Base-by-base conservation (phyloP, 176 grass and related monocot species). In the Areca catechu region DNA sequence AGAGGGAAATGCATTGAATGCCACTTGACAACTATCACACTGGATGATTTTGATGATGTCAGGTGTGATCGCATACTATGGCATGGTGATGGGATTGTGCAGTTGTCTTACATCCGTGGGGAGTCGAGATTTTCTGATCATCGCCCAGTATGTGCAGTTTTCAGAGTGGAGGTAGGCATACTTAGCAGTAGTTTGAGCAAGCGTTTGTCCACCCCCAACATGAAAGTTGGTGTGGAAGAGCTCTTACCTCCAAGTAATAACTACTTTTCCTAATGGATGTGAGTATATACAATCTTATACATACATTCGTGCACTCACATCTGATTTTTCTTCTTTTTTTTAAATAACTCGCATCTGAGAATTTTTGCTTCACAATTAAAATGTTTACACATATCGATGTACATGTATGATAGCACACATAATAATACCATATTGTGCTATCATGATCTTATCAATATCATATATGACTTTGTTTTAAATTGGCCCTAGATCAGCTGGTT, bases 91-190 rank as follows among this genome's bases (percentile, higher is more conserved):
- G 92, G 92, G 48, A 96, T 96, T 63, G 74, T 72, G 57, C 92
- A 96, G 61, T 52, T 87, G 29, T 90, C 86, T 16, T 96, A 96
- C 68, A 71, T 90, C 50, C 78, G 92, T 24, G 83, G 86, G 63
- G 83, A 96, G 60, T 96, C 92, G 0, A 96, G 73, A 65, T 96
- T 96, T 37, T 96, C 92, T 3, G 92, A 96, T 61, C 92, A 96
- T 20, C 86, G 92, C 1, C 91, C 86, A 0, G 92, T 96, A 20
- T 96, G 86, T 56, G 65, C 74, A 0, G 80, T 66, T 50, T 90
- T 96, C 61, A 87, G 74, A 9, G 68, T 84, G 17, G 83, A 96
- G 57, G 74, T 87, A 22, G 74, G 67, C 0, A 86, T 90, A 16
- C 65, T 72, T 1, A 71, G 76, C 68, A 34, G 23, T 48, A 82